A percentile compares a stretch with the other conserved stretches of the same genome.
Conservation (phyloP, 139 green algal genomes). For the Limnomonas spitsbergensis region DNA sequence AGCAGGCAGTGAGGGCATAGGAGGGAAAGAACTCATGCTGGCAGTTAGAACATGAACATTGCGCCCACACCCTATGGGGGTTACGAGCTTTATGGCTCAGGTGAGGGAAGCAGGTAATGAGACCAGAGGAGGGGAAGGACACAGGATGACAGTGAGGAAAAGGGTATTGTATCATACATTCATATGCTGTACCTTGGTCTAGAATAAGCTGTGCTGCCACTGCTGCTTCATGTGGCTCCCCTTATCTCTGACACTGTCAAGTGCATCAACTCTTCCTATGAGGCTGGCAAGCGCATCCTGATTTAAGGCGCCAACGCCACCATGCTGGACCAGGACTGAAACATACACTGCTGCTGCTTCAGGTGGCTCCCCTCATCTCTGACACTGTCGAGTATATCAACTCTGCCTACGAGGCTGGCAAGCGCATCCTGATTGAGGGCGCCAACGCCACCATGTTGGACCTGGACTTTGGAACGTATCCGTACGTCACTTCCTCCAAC, state of each 20-base stretch:
- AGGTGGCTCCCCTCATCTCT: constrained; percentile 64
- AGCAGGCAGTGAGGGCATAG: too few species aligned
- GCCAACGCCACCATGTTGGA: constrained; percentile 99
- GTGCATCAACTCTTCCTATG: constrained; percentile 61
- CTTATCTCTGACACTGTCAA: constrained; percentile 88
- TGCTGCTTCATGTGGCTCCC: constrained; percentile 42
- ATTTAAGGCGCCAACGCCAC: constrained; percentile 98
- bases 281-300: constrained; percentile 81
- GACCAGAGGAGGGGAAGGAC: too few species aligned
- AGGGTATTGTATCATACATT: too few species aligned
- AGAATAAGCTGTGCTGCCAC: too few species aligned
- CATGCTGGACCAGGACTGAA: constrained; percentile 98
- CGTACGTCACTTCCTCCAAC: constrained; percentile 98
- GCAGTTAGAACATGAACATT: too few species aligned
- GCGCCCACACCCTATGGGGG: too few species aligned
- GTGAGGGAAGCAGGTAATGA: too few species aligned
- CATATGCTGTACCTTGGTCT: too few species aligned
- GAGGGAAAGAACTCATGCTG: too few species aligned
- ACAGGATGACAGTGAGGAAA: too few species aligned
- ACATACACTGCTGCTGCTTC: too few species aligned
- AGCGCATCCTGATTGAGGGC: constrained; percentile 95
- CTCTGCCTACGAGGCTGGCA: constrained; percentile 52
- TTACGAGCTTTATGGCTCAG: too few species aligned
- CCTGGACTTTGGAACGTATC: constrained; percentile 98
- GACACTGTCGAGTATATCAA: constrained; percentile 88